Conservation (phyloP, 2,329 filamentous ascomycete genomes). For the Cladobotryum mycophilum region DNA sequence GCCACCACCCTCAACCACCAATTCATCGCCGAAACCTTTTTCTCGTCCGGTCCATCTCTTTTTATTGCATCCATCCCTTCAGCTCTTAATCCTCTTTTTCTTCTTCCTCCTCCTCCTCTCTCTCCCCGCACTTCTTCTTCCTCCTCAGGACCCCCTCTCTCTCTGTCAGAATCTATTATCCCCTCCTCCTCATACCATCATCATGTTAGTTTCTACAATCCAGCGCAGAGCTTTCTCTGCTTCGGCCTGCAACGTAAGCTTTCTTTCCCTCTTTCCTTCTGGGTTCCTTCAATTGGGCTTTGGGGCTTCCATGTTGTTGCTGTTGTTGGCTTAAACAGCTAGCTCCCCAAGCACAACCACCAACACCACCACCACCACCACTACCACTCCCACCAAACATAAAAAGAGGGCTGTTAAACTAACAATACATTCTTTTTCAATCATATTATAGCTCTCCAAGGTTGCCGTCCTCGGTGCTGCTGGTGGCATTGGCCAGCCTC, state of each 20-base stretch:
- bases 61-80: background rate
- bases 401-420: background rate
- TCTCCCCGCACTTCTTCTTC: too few relatives aligned
- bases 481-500: conserved; percentile 96
- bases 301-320: background rate
- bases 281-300: background rate
- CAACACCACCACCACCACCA: too few relatives aligned
- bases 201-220: conserved; percentile 68
- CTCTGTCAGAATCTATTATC: conserved; percentile 6
- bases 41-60: conserved; percentile 11
- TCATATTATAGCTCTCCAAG: conserved; percentile 71
- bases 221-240: conserved; percentile 78
- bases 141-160: conserved; percentile 16
- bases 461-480: conserved; percentile 94
- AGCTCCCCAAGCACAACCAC: background rate
- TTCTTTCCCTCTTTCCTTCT: conserved; percentile 5
- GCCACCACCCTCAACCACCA: background rate
- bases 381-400: too few relatives aligned
- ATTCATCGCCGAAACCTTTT: conserved; percentile 2
- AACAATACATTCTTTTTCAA: conserved; percentile 13
- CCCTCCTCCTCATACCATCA: conserved; percentile 20
- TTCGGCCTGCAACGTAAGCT: conserved; percentile 66
- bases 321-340: background rate
- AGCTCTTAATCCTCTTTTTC: conserved; percentile 10
- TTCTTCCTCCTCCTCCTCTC: background rate